Percentiles rank a stretch among this genome's conserved stretches.
phyloP scores from a whole-genome alignment of 2,329 filamentous ascomycete genomes.

The Sporothrix luriei region DNA sequence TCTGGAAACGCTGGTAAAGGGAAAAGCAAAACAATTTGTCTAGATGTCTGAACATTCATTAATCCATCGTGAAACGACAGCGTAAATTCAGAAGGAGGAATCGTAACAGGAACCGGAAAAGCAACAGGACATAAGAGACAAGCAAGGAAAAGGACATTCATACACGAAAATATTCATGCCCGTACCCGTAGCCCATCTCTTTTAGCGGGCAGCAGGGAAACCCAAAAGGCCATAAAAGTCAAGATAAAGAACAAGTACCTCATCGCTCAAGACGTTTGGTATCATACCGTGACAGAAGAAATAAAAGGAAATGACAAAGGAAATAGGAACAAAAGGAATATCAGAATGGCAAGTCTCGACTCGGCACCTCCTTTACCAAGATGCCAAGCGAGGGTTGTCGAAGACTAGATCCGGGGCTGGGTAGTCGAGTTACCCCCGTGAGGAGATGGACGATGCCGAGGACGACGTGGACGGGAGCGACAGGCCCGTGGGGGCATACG shows the following conservation, averaged over 20 bases:
- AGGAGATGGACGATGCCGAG: constrained; percentile 34
- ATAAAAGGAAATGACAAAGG: neutral
- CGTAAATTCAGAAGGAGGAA: neutral
- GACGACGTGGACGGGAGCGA: constrained; percentile 32
- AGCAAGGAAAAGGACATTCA: neutral
- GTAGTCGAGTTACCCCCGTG: neutral
- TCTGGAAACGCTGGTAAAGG: neutral
- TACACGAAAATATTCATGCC: constrained; percentile 3
- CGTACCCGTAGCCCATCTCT: constrained; percentile 1
- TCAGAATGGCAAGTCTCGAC: neutral
- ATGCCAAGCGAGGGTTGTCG: neutral
- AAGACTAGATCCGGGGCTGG: no score
- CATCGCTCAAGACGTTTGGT: constrained; percentile 17
- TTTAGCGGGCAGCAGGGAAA: neutral
- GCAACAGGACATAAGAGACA: neutral
- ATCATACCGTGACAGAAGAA: constrained; percentile 14
- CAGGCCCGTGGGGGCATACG: constrained; percentile 33
- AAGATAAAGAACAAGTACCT: neutral
- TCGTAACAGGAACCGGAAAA: neutral
- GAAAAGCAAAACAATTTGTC: constrained; percentile 1
- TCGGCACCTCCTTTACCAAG: neutral
- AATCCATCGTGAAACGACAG: neutral
- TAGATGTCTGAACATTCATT: constrained; percentile 13
- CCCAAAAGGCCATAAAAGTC: neutral
- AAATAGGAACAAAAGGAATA: neutral